phyloP scores from a whole-genome alignment of 1,139 yeast genomes.

The Scheffersomyces stambukii region DNA sequence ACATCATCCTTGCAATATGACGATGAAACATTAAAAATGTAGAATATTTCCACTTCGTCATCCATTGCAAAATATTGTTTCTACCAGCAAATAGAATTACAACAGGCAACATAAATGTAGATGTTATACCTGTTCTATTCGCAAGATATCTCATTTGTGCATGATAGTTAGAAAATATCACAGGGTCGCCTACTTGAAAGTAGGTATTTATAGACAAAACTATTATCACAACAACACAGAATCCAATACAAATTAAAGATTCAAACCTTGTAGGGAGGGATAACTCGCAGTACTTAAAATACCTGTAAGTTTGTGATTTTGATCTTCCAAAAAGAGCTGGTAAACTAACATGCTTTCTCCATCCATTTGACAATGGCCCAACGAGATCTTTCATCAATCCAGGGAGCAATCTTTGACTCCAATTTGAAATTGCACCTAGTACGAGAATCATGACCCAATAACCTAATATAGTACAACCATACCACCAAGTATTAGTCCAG shows the following conservation, averaged over 20 bases:
- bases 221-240: constrained; percentile 40
- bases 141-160: constrained; percentile 33
- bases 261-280: constrained; percentile 58
- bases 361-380: constrained; percentile 25
- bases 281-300: constrained; percentile 20
- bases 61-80: constrained; percentile 43
- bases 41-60: constrained; percentile 54
- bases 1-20: constrained; percentile 45
- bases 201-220: constrained; percentile 25
- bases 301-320: constrained; percentile 14
- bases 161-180: constrained; percentile 11
- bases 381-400: constrained; percentile 15
- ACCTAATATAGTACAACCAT: constrained; percentile 45
- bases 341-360: constrained; percentile 33
- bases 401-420: constrained; percentile 29
- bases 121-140: constrained; percentile 51
- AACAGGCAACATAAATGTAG: constrained; percentile 44
- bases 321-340: constrained; percentile 34
- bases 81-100: constrained; percentile 53
- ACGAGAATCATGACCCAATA: constrained; percentile 46
- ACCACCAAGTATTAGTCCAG: constrained; percentile 37
- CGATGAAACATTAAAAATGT: constrained; percentile 50
- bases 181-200: constrained; percentile 15
- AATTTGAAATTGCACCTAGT: constrained; percentile 36
- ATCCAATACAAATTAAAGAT: constrained; percentile 38